Evolutionary conservation across 129 eudicot species (phyloP), one percentile per base, ranked within the genome.

Genomic region (Tagetes erecta): DNA sequence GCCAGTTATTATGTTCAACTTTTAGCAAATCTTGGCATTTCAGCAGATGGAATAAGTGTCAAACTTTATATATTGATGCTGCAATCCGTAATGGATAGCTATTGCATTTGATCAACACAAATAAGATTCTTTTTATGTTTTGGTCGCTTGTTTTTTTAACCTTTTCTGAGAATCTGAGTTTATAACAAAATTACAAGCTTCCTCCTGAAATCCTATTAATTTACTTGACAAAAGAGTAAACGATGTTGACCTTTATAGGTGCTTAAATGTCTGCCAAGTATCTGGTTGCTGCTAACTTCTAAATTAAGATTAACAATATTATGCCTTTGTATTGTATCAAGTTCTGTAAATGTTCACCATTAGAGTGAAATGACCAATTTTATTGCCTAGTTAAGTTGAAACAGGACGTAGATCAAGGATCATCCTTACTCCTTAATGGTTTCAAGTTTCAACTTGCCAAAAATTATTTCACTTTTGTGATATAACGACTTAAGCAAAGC

Each of bases 31-130:
- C 52, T 65, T 65, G 51, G 70, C 52, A 39, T 14, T 65, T 65
- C 35, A 65, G 36, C 12, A 7, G 60, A 69, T 69, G 74, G 35
- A 49, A 49, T 34, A 49, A 69, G 60, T 50, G 46, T 36, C 6
- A 31, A n/a, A 12, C 60, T 50, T 34, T 69, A 12, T 39, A 47
- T 47, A 69, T 35, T 6, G 8, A 50, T 49, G 74, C 62, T 69
- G 35, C 46, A 35, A 35, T 33, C 35, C 31, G 10, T 69, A 69
- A 13, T 33, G 60, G 73, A n/a, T 47, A 50, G 60, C 13, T 51
- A 1, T 69, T 49, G 34, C 35, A 34, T 34, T 69, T 2, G 36
- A 47, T 68, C 31, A 33, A 68, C 33, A 68, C 36, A 59, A 47
- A 46, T 69, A 50, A 7, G 46, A 34, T 35, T 6, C 57, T 52